Evolutionary conservation across 495 filamentous ascomycete genomes (phyloP), one percentile per base, ranked within the genome.

Genomic region (Aspergillus heteromorphus): DNA sequence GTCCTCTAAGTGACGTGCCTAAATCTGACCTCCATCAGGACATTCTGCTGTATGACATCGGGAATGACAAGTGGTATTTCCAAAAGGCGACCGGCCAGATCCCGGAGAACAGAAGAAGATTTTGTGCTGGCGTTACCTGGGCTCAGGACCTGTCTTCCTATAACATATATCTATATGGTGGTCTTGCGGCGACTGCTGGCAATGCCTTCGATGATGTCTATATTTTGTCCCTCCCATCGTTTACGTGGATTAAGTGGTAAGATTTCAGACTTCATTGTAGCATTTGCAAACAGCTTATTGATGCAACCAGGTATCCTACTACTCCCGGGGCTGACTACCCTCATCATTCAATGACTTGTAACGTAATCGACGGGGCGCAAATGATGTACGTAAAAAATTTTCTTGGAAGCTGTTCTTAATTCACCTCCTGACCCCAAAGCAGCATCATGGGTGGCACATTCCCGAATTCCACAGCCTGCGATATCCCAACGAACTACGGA

Each of bases 381-480:
- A 55, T 55, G 53, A 30, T 55, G 53, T 49, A 42, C n/a, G 45
- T 45, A n/a, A n/a, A n/a, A n/a, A n/a, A n/a, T n/a, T n/a, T n/a
- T n/a, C n/a, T n/a, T n/a, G n/a, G n/a, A n/a, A n/a, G n/a, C n/a
- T 21, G 3, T 36, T 16, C 2, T 18, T 1, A 9, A 25, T 38
- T 20, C 36, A 34, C n/a, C n/a, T 31, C 27, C 45, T 20, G 36
- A 21, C n/a, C n/a, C 21, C 10, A 21, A 0, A 27, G n/a, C 53
- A 55, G 53, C 11, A 29, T 55, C 7, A 55, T 55, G 45, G 53
- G 53, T 23, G 53, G 53, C 36, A 34, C 47, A 10, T 49, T 41
- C 38, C 31, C 53, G 1, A 55, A 55, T 38, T 17, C 31, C 21
- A 49, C 53, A 5, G 14, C 13, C n/a, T 55, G 53, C 38, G 53